Conservation (phyloP, 2,329 filamentous ascomycete genomes). For the Hymenoscyphus scutula region DNA sequence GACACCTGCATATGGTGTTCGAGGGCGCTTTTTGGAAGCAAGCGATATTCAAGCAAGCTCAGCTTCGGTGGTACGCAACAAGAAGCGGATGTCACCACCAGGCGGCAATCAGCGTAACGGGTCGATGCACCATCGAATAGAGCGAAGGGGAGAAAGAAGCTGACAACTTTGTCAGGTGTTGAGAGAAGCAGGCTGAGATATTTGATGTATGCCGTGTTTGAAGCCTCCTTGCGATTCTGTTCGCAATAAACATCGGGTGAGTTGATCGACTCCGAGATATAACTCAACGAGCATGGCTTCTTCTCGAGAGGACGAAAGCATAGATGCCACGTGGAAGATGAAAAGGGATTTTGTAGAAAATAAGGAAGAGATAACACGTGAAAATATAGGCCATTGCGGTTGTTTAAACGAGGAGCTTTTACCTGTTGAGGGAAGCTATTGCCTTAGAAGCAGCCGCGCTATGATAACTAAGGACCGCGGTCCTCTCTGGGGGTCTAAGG, state of each 20-base stretch:
- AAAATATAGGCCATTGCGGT: no score
- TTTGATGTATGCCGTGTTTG: not conserved
- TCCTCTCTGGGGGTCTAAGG: no score
- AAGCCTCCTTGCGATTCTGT: not conserved
- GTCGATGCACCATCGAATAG: conserved; percentile 1
- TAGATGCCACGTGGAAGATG: not conserved
- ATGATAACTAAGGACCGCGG: no score
- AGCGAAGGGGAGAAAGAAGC: not conserved
- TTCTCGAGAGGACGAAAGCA: not conserved
- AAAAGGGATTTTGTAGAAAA: not conserved
- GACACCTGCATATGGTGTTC: not conserved
- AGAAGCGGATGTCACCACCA: not conserved
- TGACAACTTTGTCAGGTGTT: not conserved
- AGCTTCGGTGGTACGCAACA: not conserved
- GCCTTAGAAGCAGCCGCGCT: no score
- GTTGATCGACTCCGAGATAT: not conserved
- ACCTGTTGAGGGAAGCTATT: no score
- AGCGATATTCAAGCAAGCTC: not conserved
- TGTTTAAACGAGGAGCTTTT: no score
- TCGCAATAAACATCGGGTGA: not conserved
- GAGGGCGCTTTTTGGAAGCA: not conserved
- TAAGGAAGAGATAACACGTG: not conserved
- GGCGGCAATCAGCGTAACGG: conserved; percentile 1
- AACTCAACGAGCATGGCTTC: not conserved
- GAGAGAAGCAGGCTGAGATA: not conserved